Base-by-base conservation (phyloP, 2,329 filamentous ascomycete species). In the Sordariomycetes sp. region DNA sequence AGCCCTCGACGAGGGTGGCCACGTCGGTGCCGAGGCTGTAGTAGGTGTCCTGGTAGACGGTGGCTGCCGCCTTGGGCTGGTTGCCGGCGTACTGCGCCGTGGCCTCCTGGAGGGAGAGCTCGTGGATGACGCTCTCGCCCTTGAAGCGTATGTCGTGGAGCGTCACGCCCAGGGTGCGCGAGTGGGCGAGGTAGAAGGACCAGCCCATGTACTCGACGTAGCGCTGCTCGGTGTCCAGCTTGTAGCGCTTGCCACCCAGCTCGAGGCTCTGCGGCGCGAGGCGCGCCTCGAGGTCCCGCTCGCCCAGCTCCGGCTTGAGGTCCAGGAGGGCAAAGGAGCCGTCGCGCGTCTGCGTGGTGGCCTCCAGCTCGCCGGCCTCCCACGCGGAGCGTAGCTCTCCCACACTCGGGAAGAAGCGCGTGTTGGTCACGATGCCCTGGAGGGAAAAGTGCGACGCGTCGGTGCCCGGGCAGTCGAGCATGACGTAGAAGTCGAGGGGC, bases 191-290 rank as follows among this genome's bases (percentile, higher is more conserved):
- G 66, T 79, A 81, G 65, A 81, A 80, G 3, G 72, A 71, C 68
- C 76, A 82, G 20, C 76, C 78, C 67, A 81, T 75, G 71, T 75
- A 81, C 59, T 76, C 74, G 40, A 82, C 70, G 61, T 76, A 81
- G 55, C 72, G 70, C 59, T 76, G 65, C 40, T 74, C 65, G 32
- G 61, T 58, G 61, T 81, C 79, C 16, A 81, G 56, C 55, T 66
- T 68, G 65, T 74, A 74, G 2, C 72, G 68, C 61, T 72, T 73
- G 35, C 72, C 72, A 2, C 70, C 70, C 2, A 72, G 60, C 61
- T 72, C 71, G 16, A 71, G 62, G 35, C 63, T 70, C 56, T 72
- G 68, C 2, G 72, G 72, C 2, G 71, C 70, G 3, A 69, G 64
- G 4, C 63, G 67, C 5, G 70, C 64, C 43, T 73, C 70, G 3